Evolutionary conservation across 768 basidiomycete genomes (phyloP).

Genomic region (Trametes coccinea): DNA sequence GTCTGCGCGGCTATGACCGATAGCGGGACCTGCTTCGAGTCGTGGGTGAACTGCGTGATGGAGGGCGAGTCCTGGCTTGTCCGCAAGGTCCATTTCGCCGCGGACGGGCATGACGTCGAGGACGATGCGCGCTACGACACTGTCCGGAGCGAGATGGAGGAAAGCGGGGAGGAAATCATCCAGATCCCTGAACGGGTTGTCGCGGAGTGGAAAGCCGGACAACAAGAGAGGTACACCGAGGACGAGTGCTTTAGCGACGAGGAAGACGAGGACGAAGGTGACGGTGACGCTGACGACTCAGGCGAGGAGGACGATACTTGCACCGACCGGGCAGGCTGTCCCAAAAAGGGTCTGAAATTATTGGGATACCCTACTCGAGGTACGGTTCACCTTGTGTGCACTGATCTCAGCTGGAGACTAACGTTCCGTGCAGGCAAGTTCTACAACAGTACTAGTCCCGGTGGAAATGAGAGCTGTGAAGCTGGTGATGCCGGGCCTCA

Average conservation of each 20-base stretch:
- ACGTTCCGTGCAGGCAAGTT: background rate
- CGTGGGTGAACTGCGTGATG: background rate
- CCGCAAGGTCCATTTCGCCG: conserved; percentile 11
- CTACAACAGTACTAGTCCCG: background rate
- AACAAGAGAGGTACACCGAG: background rate
- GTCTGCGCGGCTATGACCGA: conserved; percentile 11
- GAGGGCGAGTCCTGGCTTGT: conserved; percentile 14
- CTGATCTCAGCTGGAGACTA: background rate
- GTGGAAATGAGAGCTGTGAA: background rate
- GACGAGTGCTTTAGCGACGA: background rate
- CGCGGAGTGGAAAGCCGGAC: conserved; percentile 6
- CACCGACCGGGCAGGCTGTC: background rate
- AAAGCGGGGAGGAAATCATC: conserved; percentile 1
- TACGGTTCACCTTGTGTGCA: background rate
- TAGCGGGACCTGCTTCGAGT: conserved; percentile 11
- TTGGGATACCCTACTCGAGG: conserved; percentile 8
- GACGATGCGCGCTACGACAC: background rate
- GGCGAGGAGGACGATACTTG: background rate
- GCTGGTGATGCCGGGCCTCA: conserved; percentile 1
- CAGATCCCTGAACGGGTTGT: conserved; percentile 7
- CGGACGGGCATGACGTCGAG: background rate
- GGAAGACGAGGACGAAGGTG: background rate
- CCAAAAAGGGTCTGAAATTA: conserved; percentile 10
- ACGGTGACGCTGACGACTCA: background rate
- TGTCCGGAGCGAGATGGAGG: background rate